phyloP scores from a whole-genome alignment of 495 filamentous ascomycete genomes.

The Neurospora sublineolata region DNA sequence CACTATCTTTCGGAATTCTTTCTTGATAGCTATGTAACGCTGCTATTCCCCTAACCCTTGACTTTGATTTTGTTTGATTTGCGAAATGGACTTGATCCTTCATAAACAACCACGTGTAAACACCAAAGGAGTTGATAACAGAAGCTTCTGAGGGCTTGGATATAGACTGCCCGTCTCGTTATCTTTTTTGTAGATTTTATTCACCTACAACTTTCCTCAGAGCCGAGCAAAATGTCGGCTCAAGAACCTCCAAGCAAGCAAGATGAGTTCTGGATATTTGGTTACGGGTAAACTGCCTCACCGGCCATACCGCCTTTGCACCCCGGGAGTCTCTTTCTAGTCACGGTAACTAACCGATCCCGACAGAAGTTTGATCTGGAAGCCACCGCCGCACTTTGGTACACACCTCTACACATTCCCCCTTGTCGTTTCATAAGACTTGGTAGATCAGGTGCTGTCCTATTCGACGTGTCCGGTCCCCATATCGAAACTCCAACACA shows the following conservation, averaged over 20 bases:
- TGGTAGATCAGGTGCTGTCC: background rate
- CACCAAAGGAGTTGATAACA: background rate
- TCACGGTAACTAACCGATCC: conserved; percentile 17
- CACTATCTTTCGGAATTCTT: background rate
- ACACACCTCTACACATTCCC: conserved; percentile 9
- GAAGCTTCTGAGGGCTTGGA: background rate
- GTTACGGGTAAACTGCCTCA: conserved; percentile 60
- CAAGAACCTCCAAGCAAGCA: conserved; percentile 8
- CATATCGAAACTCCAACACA: background rate
- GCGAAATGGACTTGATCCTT: background rate
- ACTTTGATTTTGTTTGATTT: background rate
- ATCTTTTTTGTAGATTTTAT: background rate
- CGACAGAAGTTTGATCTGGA: conserved; percentile 88
- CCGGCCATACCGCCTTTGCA: background rate
- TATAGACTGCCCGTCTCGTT: background rate
- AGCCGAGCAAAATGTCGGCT: conserved; percentile 8
- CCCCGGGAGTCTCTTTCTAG: background rate
- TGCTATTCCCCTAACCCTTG: background rate
- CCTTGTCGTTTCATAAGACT: background rate
- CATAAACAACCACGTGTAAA: background rate
- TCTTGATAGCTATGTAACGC: background rate
- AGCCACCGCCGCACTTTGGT: conserved; percentile 94
- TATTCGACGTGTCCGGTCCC: background rate
- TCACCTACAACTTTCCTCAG: background rate
- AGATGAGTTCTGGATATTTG: conserved; percentile 77